Evolutionary conservation across 2,329 filamentous ascomycete genomes (phyloP).

Genomic region (Ophiostoma montium): DNA sequence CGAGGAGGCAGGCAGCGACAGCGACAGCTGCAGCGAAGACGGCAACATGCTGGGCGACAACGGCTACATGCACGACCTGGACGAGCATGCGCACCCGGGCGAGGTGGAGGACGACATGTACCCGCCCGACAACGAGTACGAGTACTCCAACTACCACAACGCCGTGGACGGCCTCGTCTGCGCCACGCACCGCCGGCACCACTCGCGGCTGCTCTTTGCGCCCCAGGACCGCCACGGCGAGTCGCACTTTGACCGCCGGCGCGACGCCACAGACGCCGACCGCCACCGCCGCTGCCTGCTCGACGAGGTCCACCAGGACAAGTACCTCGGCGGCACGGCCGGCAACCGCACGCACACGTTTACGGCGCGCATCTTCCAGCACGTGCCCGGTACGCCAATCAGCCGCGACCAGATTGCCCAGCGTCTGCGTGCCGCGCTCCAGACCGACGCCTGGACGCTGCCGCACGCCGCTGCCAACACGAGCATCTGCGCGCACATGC

Average conservation of each 20-base stretch:
- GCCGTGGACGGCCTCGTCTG: neutral
- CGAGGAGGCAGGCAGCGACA: no score
- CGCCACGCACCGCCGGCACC: neutral
- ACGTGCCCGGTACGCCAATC: neutral
- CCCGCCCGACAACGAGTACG: neutral
- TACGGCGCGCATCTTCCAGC: neutral
- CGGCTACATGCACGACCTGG: no score
- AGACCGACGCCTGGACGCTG: neutral
- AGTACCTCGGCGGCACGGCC: neutral
- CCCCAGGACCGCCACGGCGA: neutral
- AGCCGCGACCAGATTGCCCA: neutral
- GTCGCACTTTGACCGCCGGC: neutral
- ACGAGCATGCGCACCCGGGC: neutral
- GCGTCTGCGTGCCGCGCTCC: neutral
- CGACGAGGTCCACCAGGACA: neutral
- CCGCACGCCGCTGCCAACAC: neutral
- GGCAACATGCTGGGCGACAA: no score
- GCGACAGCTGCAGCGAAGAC: no score
- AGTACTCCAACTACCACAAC: neutral
- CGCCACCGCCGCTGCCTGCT: neutral
- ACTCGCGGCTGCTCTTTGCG: neutral
- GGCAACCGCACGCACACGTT: neutral
- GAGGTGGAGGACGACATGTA: neutral
- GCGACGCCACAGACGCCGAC: neutral
- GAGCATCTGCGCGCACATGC: neutral